Base-by-base conservation (phyloP, 805 yeast genomes). In the Candida tallmaniae region DNA sequence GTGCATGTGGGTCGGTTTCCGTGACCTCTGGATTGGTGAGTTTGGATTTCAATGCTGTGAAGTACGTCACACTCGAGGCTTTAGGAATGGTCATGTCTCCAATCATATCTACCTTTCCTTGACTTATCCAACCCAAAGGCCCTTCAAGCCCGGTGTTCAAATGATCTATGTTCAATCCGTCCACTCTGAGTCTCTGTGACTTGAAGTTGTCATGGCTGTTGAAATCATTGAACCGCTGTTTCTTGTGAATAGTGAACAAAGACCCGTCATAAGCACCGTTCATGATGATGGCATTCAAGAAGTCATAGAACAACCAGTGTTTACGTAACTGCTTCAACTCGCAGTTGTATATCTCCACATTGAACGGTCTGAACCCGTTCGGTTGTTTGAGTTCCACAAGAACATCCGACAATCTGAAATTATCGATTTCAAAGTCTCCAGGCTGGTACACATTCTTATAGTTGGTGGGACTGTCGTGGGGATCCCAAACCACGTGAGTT, bases 101-200 rank as follows among this genome's bases (percentile, higher is more conserved):
- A 43, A 86, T 64, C 80, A 93, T 81, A 57, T 93, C 97, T 15
- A 90, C 97, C 33, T 78, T 78, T 10, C 99, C 98, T 41, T 76
- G 73, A 5, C 86, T 78, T 36, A 93, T 90, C 99, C 99, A 93
- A 5, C 97, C 97, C 58, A 93, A 87, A 9, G 97, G 96, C 0
- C 99, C 98, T 35, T 80, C 79, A 38, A 85, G 73, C 0, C 97
- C 97, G 1, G 85, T 76, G 52, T 93, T 93, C 38, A 93, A 61
- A 58, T 93, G 97, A 46, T 90, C 95, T 24, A 93, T 74, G 51
- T 78, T 80, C 36, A 93, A 73, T 19, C 87, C 79, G 53, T 93
- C 97, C 23, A 89, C 81, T 32, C 97, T 65, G 41, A 87, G 69
- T 28, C 96, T 68, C 2, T 90, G 86, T 9, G 83, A 75, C 22